Percentiles rank a stretch among this genome's conserved stretches.
Evolutionary conservation across 2,329 filamentous ascomycete genomes (phyloP).

Genomic region (Trichoderma breve): DNA sequence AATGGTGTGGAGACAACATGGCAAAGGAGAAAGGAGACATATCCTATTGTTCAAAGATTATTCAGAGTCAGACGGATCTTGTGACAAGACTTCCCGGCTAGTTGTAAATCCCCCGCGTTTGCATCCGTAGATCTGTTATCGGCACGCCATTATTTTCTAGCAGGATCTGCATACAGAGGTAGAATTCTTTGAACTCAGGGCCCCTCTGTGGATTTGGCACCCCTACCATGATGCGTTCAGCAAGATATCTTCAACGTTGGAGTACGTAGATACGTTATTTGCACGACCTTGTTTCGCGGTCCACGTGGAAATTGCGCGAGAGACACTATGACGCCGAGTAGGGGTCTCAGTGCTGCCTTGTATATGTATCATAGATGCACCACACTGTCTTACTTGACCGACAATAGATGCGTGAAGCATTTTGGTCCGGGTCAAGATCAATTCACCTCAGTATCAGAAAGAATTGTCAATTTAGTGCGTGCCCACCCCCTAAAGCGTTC

Average conservation of each 20-base stretch:
- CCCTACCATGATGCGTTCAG: too few species aligned
- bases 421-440: neutral
- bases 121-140: neutral
- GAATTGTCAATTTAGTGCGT: neutral
- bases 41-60: neutral
- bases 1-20: neutral
- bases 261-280: neutral
- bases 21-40: neutral
- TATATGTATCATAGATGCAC: neutral
- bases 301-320: neutral
- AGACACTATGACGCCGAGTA: neutral
- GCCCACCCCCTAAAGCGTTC: neutral
- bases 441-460: neutral
- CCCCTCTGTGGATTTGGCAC: fast-evolving
- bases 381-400: neutral
- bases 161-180: too few species aligned
- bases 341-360: neutral
- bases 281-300: neutral
- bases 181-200: too few species aligned
- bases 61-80: neutral
- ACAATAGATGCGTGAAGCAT: neutral
- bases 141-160: too few species aligned
- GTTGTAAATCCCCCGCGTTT: neutral
- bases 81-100: neutral
- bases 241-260: too few species aligned